Base-by-base conservation (phyloP, 768 basidiomycete species). In the Erythrobasidium yunnanense region DNA sequence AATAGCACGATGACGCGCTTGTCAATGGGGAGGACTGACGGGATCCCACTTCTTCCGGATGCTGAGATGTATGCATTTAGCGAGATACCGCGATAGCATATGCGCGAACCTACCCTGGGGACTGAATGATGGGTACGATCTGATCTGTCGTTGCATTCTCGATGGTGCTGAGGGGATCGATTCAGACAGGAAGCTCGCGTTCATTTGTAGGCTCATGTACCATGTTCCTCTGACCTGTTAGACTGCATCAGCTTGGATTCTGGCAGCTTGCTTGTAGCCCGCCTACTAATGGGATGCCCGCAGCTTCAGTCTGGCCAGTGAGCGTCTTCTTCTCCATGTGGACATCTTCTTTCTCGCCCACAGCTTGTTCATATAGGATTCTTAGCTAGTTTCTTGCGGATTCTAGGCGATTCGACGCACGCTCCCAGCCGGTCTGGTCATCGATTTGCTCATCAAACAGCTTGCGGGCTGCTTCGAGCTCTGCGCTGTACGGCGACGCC, bases 11-110 rank as follows among this genome's bases (percentile, higher is more conserved):
- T 17, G 22, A 32, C 8, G 18, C 15, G 54, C 6, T 55, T 30
- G 54, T 22, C 15, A 38, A n/a, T 45, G 17, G 46, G 22, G 7
- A 18, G 34, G 20, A 57, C 60, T 6, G 13, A 63, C 60, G 17
- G 60, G 60, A 51, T 63, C 60, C 60, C 60, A 63, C 23, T 63
- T 63, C 47, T 51, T 49, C 33, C 60, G 60, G 6, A 63, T 51
- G 29, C 60, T 58, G 35, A 47, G 23, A 4, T 55, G 38, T 58
- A n/a, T 30, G 23, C 32, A 15, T 35, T 35, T 57, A 38, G 20
- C 15, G 22, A 57, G 15, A 46, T 18, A 57, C 11, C 35, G 22
- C 33, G 4, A 38, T 8, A 18, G n/a, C 29, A 17, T 27, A 20
- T 4, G 53, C 22, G 29, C 29, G 4, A 22, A 58, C 56, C 2